A percentile compares a stretch with the other conserved stretches of the same genome.
Evolutionary conservation across 148 eudicot species (phyloP).

Genomic region (Chenopodium berlandieri): DNA sequence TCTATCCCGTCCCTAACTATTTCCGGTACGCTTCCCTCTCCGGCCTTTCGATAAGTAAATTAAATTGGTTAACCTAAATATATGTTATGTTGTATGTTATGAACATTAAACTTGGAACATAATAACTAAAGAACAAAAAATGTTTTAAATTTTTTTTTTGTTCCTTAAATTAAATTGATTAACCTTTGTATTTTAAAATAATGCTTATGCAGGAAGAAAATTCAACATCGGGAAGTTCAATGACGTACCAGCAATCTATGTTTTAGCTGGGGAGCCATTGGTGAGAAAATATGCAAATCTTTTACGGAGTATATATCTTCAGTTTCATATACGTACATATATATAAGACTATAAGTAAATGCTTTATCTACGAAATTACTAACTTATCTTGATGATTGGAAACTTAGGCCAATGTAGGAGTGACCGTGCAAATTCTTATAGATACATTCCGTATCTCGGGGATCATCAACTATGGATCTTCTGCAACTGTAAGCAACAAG

Average conservation of each 20-base stretch:
- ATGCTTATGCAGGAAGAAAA: conserved; percentile 23
- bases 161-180: background rate
- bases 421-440: conserved; percentile 15
- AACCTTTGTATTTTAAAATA: background rate
- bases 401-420: conserved; percentile 20
- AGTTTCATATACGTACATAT: background rate
- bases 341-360: too few species aligned
- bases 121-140: background rate
- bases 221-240: conserved; percentile 23
- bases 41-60: background rate
- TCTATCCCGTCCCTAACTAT: conserved; percentile 20
- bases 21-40: background rate
- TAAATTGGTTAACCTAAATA: too few species aligned
- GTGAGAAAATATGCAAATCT: background rate
- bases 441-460: conserved; percentile 15
- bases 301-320: background rate
- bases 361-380: background rate
- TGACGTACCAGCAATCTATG: conserved; percentile 20
- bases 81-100: too few species aligned
- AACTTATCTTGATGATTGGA: background rate
- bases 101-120: background rate
- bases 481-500: conserved; percentile 19
- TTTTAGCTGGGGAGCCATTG: conserved; percentile 20
- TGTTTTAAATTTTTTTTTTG: too few species aligned
- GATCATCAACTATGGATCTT: conserved; percentile 19